These are phyloP conservation scores for Pisolithus microcarpus DNA, from an alignment of 768 basidiomycete species.

Conservation along the genomic window DNA sequence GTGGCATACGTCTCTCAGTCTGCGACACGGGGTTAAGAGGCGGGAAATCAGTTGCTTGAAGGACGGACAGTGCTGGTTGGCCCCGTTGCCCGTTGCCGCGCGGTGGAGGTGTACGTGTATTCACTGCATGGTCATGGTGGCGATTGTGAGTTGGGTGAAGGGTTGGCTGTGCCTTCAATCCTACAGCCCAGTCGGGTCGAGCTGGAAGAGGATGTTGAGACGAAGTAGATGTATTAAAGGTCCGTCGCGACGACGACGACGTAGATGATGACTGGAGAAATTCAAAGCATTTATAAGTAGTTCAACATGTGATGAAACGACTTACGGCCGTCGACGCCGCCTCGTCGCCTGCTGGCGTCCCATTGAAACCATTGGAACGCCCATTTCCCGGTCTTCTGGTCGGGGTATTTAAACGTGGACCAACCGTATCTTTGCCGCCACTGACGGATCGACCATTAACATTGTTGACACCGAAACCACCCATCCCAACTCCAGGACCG, in stretches of 20 bases:
- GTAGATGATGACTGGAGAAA: conserved; percentile 60
- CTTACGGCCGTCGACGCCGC: conserved; percentile 71
- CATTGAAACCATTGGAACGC: conserved; percentile 46
- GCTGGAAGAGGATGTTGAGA: conserved; percentile 76
- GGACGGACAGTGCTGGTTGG: conserved; percentile 32
- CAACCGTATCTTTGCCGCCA: conserved; percentile 42
- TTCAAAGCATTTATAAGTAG: conserved; percentile 1
- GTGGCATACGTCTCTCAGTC: conserved; percentile 47
- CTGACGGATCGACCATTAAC: conserved; percentile 17
- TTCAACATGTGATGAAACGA: conserved; percentile 13
- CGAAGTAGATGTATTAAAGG: conserved; percentile 58
- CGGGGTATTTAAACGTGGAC: conserved; percentile 53
- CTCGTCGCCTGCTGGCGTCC: conserved; percentile 65
- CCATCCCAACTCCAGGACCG: conserved; percentile 52
- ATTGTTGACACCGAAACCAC: conserved; percentile 33
- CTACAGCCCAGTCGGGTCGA: conserved; percentile 86
- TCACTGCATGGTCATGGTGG: conserved; percentile 44
- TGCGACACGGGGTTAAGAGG: conserved; percentile 46
- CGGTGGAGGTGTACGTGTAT: conserved; percentile 34
- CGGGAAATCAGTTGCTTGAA: conserved; percentile 64
- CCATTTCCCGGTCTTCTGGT: conserved; percentile 47
- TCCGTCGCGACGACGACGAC: conserved; percentile 73
- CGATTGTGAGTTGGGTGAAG: conserved; percentile 44
- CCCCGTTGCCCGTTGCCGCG: conserved; percentile 29
- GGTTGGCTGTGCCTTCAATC: conserved; percentile 69